Conservation (phyloP, 1,139 yeast species). For the Tardiomyces blankii region DNA sequence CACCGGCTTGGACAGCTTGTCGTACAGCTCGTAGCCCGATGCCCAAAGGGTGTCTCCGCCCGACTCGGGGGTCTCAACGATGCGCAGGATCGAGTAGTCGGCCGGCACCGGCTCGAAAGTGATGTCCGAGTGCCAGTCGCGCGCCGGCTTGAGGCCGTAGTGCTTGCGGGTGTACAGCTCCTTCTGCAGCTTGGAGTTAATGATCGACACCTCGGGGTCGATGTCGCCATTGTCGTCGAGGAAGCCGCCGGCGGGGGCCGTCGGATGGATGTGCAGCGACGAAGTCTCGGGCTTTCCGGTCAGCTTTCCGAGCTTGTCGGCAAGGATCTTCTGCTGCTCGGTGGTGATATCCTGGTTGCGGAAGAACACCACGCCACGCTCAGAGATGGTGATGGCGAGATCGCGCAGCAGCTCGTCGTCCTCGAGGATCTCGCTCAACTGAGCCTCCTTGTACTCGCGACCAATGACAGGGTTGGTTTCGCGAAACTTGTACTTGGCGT, state of each 20-base stretch:
- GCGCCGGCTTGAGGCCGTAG: constrained; percentile 13
- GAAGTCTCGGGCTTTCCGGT: constrained; percentile 47
- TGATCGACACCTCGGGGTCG: constrained; percentile 35
- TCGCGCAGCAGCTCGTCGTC: constrained; percentile 43
- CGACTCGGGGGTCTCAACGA: constrained; percentile 34
- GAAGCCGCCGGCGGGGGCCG: constrained; percentile 27
- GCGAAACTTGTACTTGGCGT: constrained; percentile 14
- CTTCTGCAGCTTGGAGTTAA: constrained; percentile 7
- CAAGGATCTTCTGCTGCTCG: constrained; percentile 39
- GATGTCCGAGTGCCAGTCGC: constrained; percentile 38
- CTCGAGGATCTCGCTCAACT: constrained; percentile 40
- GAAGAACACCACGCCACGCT: constrained; percentile 29
- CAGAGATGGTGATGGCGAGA: constrained; percentile 40
- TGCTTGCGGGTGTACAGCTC: constrained; percentile 7
- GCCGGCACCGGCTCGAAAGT: constrained; percentile 40
- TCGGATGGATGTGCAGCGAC: constrained; percentile 45
- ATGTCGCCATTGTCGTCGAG: constrained; percentile 39
- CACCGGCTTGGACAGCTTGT: constrained; percentile 38
- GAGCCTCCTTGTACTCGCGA: constrained; percentile 12
- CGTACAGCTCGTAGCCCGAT: constrained; percentile 41
- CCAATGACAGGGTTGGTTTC: constrained; percentile 7
- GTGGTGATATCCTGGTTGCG: constrained; percentile 18
- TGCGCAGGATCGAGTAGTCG: constrained; percentile 37
- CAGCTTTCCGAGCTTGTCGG: constrained; percentile 35
- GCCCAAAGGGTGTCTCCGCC: constrained; percentile 45